phyloP scores from a whole-genome alignment of 177 flowering plant species.

The Vitis hybrid region DNA sequence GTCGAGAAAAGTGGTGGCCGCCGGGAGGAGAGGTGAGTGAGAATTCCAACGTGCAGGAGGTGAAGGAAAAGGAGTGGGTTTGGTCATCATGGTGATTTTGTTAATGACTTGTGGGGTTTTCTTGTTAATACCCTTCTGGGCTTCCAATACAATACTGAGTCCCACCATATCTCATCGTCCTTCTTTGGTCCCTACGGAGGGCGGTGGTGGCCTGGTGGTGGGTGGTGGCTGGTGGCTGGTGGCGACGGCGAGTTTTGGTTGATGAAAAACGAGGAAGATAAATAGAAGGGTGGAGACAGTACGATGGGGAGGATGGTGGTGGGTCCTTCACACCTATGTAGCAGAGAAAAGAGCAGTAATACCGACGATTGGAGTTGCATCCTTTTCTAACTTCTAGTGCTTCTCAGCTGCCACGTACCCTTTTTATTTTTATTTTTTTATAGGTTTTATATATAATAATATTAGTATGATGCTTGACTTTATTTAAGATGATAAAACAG shows the following conservation, averaged over 20 bases:
- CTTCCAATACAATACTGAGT: slow-evolving; percentile 59
- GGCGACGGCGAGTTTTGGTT: neutral
- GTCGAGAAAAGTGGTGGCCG: slow-evolving; percentile 42
- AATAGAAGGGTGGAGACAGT: slow-evolving; percentile 8
- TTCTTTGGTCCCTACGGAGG: neutral
- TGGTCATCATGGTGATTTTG: slow-evolving; percentile 33
- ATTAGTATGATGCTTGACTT: no score
- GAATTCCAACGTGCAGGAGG: slow-evolving; percentile 15
- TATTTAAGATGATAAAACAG: no score
- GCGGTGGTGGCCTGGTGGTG: neutral
- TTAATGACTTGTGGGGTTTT: slow-evolving; percentile 42
- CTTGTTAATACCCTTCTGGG: slow-evolving; percentile 23
- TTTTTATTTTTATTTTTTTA: slow-evolving; percentile 2
- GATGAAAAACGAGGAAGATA: slow-evolving; percentile 3
- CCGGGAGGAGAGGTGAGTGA: neutral
- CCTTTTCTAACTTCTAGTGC: slow-evolving; percentile 30
- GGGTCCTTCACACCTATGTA: slow-evolving; percentile 21
- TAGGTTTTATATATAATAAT: no score
- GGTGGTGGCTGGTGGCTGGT: neutral
- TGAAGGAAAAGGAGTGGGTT: slow-evolving; percentile 20
- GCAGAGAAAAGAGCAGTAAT: slow-evolving; percentile 10
- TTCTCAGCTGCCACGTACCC: slow-evolving; percentile 39
- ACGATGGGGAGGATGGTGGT: slow-evolving; percentile 9
- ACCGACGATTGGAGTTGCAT: slow-evolving; percentile 31
- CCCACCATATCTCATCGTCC: slow-evolving; percentile 61